A percentile compares a stretch with the other conserved stretches of the same genome.
Conservation (phyloP, 176 grass and related monocot species). For the Olyra latifolia region DNA sequence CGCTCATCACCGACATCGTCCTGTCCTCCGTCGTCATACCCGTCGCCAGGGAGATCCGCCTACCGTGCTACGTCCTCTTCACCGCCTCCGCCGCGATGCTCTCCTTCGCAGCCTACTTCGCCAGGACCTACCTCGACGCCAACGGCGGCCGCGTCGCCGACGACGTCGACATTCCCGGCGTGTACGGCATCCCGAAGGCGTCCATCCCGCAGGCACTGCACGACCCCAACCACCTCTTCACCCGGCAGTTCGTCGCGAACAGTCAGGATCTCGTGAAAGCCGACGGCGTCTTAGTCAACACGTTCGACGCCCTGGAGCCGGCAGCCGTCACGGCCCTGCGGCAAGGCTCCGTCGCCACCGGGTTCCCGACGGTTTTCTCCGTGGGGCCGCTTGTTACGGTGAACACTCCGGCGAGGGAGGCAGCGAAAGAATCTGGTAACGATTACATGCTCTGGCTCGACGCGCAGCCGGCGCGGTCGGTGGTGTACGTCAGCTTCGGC, state of each 20-base stretch:
- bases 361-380: constrained; percentile 49
- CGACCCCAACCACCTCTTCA: constrained; percentile 68
- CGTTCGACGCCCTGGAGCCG: constrained; percentile 51
- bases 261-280: constrained; percentile 24
- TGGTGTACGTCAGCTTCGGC: constrained; percentile 79
- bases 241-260: constrained; percentile 59
- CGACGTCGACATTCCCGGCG: constrained; percentile 53
- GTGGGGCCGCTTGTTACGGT: constrained; percentile 38
- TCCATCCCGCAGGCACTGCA: constrained; percentile 51
- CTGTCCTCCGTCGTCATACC: constrained; percentile 39
- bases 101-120: constrained; percentile 50
- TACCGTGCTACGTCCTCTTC: constrained; percentile 69
- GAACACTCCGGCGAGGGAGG: neutral
- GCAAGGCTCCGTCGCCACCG: neutral
- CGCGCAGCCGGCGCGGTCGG: constrained; percentile 61
- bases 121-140: constrained; percentile 41
- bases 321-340: constrained; percentile 42
- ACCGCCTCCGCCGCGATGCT: constrained; percentile 70
- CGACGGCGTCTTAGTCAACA: constrained; percentile 54
- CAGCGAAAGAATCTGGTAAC: neutral
- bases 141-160: neutral
- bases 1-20: constrained; percentile 56
- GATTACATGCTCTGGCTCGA: constrained; percentile 39
- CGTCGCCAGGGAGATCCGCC: constrained; percentile 15
- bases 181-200: constrained; percentile 32